These are phyloP conservation scores for Quercus suber DNA, from an alignment of 306 rosid genomes.

Conservation along the genomic window DNA sequence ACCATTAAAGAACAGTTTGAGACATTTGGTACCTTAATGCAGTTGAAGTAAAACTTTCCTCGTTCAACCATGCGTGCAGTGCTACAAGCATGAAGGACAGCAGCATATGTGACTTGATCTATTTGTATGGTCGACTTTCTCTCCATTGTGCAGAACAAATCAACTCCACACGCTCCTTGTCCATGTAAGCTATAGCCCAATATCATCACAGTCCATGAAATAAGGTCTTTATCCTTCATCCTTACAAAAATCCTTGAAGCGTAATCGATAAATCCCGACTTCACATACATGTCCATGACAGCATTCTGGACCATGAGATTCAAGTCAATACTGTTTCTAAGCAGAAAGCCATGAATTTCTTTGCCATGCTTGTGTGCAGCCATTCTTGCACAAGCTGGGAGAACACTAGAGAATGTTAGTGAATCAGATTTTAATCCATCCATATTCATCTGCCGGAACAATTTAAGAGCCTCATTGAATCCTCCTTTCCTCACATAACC, in stretches of 20 bases:
- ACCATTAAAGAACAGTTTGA: conserved; percentile 41
- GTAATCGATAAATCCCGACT: conserved; percentile 51
- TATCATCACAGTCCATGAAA: conserved; percentile 70
- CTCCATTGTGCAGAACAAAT: conserved; percentile 44
- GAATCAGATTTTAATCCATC: conserved; percentile 50
- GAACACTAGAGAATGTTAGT: conserved; percentile 46
- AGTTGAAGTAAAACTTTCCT: conserved; percentile 47
- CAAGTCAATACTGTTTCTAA: conserved; percentile 37
- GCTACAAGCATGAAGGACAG: conserved; percentile 64
- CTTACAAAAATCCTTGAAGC: conserved; percentile 46
- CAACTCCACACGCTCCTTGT: conserved; percentile 51
- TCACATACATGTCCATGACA: conserved; percentile 63
- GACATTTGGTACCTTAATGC: conserved; percentile 42
- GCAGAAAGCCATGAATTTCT: conserved; percentile 64
- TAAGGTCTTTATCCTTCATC: conserved; percentile 40
- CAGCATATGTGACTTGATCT: conserved; percentile 48
- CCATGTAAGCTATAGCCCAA: conserved; percentile 64
- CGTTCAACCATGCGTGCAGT: conserved; percentile 52
- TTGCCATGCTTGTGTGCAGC: conserved; percentile 55
- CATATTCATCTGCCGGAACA: conserved; percentile 52
- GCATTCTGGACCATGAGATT: conserved; percentile 61
- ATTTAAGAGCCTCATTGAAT: conserved; percentile 58
- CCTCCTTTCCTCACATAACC: conserved; percentile 55
- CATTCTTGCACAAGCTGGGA: conserved; percentile 72
- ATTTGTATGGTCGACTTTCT: conserved; percentile 18